phyloP scores from a whole-genome alignment of 2,329 filamentous ascomycete genomes.

The Aspergillus sp. region DNA sequence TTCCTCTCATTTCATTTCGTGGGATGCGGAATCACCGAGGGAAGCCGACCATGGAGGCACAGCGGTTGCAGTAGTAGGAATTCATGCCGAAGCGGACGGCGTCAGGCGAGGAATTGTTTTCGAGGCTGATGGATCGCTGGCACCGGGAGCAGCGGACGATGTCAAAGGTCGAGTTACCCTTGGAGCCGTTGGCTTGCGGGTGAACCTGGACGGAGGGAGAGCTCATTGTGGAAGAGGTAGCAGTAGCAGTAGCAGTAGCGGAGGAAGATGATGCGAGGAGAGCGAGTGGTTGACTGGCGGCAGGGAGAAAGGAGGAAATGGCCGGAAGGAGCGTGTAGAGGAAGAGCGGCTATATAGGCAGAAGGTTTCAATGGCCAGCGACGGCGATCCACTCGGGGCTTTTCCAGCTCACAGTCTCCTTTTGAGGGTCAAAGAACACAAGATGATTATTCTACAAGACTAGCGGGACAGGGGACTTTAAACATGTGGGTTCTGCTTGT shows the following conservation, averaged over 20 bases:
- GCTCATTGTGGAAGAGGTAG: conserved; percentile 21
- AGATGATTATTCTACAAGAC: too few species aligned
- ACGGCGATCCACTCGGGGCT: not conserved
- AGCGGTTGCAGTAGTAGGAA: conserved; percentile 41
- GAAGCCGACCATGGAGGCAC: conserved; percentile 37
- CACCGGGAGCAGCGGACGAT: conserved; percentile 41
- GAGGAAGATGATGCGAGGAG: not conserved
- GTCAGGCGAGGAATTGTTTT: conserved; percentile 25
- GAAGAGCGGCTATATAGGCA: too few species aligned
- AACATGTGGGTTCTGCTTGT: conserved; percentile 6
- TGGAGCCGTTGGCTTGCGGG: conserved; percentile 16
- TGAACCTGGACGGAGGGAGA: conserved; percentile 28
- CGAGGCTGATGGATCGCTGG: conserved; percentile 38
- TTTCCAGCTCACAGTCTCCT: not conserved
- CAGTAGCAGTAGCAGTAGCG: not conserved
- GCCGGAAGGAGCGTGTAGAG: not conserved
- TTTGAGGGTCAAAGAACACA: conserved; percentile 1
- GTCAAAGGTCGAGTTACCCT: conserved; percentile 24
- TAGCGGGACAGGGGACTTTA: conserved; percentile 1
- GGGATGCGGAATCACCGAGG: conserved; percentile 20
- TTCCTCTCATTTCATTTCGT: too few species aligned
- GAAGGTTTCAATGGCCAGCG: not conserved
- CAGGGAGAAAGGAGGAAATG: not conserved
- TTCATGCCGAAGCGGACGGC: conserved; percentile 41
- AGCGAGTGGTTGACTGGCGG: not conserved